Base-by-base conservation (phyloP, 495 filamentous ascomycete genomes). In the Xanthoparmelia taractica region DNA sequence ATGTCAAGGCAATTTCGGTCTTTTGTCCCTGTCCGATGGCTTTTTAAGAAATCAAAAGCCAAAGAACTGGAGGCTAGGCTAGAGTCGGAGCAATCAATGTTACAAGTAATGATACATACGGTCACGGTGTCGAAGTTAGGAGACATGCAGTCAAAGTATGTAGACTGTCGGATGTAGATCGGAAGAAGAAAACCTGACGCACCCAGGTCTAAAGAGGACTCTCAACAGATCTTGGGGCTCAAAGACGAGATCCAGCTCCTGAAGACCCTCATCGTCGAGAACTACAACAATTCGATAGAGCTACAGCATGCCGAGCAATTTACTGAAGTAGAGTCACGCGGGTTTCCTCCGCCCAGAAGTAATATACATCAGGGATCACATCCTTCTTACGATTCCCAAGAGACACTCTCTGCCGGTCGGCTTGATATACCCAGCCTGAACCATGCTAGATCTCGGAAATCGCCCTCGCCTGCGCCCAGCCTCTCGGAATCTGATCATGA, bases 231-330 rank as follows among this genome's bases (percentile, higher is more conserved):
- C 27, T 17, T 18, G 2, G 12, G 41, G 2, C 36, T 59, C 8
- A 59, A 59, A 25, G 58, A n/a, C 23, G 58, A 59, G 1, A 27
- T 59, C 33, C n/a, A 4, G 25, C 33, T 59, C 23, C 58, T 59
- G 41, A 59, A 59, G 38, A 59, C 58, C 25, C 29, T 59, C 25
- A 59, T 59, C 37, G 45, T n/a, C 18, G 58, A 59, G 41, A 59
- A 11, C 58, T 38, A 59, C 37, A 23, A 59, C 29, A 59, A 59
- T 33, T 23, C 45, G 37, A 10, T 15, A 29, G 23, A 17, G 17
- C 38, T 59, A 20, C 7, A 27, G 15, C 41, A 25, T 27, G 58
- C 58, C 12, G 57, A 48, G 27, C 45, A 27, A 27, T 48, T 23
- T 0, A 27, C 2, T 41, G 15, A 41, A 12, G 38, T 15, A 15